Conservation (phyloP, 2,329 filamentous ascomycete species). For the Phialophora tarda region DNA sequence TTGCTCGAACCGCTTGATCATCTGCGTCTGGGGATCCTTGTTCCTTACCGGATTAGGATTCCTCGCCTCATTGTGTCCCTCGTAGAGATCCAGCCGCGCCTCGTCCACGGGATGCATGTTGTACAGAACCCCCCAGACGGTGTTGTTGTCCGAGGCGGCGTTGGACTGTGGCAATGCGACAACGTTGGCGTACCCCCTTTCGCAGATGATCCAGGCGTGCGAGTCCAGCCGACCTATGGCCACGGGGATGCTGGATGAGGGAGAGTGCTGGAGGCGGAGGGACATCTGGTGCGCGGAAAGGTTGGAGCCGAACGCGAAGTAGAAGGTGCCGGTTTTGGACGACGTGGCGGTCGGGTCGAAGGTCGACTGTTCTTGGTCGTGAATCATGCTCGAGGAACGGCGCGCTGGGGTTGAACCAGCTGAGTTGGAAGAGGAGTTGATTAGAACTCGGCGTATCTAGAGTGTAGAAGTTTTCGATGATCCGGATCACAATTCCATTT, state of each 20-base stretch:
- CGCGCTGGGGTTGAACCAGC: not conserved
- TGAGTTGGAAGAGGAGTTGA: not conserved
- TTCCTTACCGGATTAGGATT: slow-evolving; percentile 34
- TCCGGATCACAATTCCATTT: not conserved
- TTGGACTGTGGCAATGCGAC: slow-evolving; percentile 38
- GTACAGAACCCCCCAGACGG: slow-evolving; percentile 51
- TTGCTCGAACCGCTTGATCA: slow-evolving; percentile 34
- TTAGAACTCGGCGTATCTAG: not conserved
- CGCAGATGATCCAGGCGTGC: slow-evolving; percentile 51
- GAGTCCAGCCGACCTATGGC: slow-evolving; percentile 48
- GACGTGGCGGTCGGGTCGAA: slow-evolving; percentile 21
- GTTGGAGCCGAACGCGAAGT: slow-evolving; percentile 54
- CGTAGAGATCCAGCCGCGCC: slow-evolving; percentile 47
- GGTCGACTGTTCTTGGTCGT: slow-evolving; percentile 17
- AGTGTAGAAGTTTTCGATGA: not conserved
- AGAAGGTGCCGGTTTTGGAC: slow-evolving; percentile 43
- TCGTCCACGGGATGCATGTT: slow-evolving; percentile 48
- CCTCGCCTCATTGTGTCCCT: slow-evolving; percentile 41
- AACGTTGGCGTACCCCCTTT: slow-evolving; percentile 51
- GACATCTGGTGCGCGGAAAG: slow-evolving; percentile 51
- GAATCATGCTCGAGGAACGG: slow-evolving; percentile 10
- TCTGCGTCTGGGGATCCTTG: slow-evolving; percentile 29
- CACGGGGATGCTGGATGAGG: slow-evolving; percentile 46
- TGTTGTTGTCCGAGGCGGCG: slow-evolving; percentile 28
- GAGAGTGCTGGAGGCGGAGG: slow-evolving; percentile 45